Evolutionary conservation across 1,284 basidiomycete species (phyloP), one percentile per base, ranked within the genome.

Genomic region (Inonotus obliquus): DNA sequence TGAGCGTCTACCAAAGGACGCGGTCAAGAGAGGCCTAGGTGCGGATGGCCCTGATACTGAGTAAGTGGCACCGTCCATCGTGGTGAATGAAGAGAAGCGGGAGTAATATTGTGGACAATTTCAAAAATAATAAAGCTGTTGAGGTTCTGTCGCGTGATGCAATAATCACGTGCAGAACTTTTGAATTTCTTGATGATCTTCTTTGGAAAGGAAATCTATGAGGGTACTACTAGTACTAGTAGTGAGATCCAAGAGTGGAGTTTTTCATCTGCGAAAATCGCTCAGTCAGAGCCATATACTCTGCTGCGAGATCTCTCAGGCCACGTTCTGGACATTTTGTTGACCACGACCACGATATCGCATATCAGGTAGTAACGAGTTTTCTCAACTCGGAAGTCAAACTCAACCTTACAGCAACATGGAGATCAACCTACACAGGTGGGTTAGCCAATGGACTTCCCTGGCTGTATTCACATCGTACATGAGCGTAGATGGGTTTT

Each of bases 361-460:
- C 47, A 79, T 83, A 9, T 32, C 32, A 32, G 32, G 32, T 7
- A 44, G n/a, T 65, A 87, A 91, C 87, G n/a, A 77, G 88, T 62
- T 84, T 90, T 67, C 64, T 81, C 19, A 79, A 82, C 19, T 78
- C 83, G 9, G 88, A 89, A 69, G 76, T 75, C 0, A 77, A 78
- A 55, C 74, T 86, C 65, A 76, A 76, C 1, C 73, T 87, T 37
- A 89, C 89, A 0, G 79, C 78, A 60, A 78, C 80, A 23, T 92
- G 89, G 89, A 76, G 75, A 58, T 74, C 73, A 57, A 85, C 88
- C 53, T 74, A 74, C 17, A 68, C 73, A 37, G 87, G 87, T 88
- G 56, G n/a, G n/a, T n/a, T n/a, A n/a, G n/a, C n/a, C n/a, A n/a
- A n/a, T n/a, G n/a, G n/a, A n/a, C n/a, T n/a, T n/a, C n/a, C n/a